Evolutionary conservation across 2,329 filamentous ascomycete species (phyloP).

Genomic region (Zasmidium cellare): DNA sequence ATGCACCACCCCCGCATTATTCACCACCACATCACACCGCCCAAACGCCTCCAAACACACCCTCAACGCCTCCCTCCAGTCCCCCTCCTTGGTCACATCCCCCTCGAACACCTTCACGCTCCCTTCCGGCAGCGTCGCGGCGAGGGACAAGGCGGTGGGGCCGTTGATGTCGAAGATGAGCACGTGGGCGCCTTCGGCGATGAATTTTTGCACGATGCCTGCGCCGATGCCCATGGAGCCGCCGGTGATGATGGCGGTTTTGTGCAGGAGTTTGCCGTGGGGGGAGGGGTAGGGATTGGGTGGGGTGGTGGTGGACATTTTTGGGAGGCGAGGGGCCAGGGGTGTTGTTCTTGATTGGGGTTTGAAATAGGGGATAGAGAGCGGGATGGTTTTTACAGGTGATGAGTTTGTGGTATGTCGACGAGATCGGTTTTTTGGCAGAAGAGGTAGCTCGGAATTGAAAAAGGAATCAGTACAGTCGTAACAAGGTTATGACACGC

Average conservation of each 20-base stretch:
- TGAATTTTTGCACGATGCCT: constrained; percentile 33
- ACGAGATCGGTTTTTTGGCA: too few species aligned
- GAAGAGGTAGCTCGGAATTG: too few species aligned
- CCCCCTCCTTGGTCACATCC: constrained; percentile 27
- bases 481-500: too few species aligned
- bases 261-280: constrained; percentile 15
- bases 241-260: constrained; percentile 30
- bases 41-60: constrained; percentile 24
- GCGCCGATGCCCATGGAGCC: constrained; percentile 33
- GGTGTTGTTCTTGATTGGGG: too few species aligned
- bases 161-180: constrained; percentile 30
- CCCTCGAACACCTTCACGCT: constrained; percentile 14
- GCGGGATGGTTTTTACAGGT: too few species aligned
- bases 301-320: too few species aligned
- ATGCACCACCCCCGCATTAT: constrained; percentile 29
- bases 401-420: too few species aligned
- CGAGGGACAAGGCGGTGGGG: constrained; percentile 14
- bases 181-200: constrained; percentile 31
- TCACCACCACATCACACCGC: constrained; percentile 27
- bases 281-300: not conserved
- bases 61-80: constrained; percentile 31
- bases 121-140: constrained; percentile 1
- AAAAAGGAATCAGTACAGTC: too few species aligned
- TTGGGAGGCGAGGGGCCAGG: not conserved
- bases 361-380: too few species aligned